Evolutionary conservation across 345 rosid genomes (phyloP), one percentile per base, ranked within the genome.

Genomic region (Aethionema arabicum): DNA sequence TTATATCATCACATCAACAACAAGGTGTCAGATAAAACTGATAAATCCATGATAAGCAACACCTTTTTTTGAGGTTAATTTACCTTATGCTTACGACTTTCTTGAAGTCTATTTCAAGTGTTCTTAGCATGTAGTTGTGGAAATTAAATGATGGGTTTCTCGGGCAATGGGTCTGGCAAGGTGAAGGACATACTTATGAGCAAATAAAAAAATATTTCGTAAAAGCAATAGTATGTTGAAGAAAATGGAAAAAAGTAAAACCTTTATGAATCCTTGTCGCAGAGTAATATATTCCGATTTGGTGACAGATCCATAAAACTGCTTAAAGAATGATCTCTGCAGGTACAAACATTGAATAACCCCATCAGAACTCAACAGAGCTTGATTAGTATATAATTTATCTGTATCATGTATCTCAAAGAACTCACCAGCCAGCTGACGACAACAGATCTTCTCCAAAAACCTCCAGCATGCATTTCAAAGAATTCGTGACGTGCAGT

Each of bases 261-360:
- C 98, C 80, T 5, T 69, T 65, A 86, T 78, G 67, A 91, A 91
- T 71, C 95, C 95, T 3, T 83, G 66, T 55, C 98, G 80, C 52
- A 92, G 75, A 15, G 82, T 70, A 43, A 85, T 42, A 75, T 86
- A 86, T 56, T 92, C 96, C 21, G 96, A 82, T 66, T 82, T 80
- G 53, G 87, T 85, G 27, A 91, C 80, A n/a, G 90, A 86, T 46
- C 78, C 79, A 55, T 83, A 77, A 65, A 91, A 88, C 78, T 92
- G 98, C 56, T 81, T 88, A 89, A 79, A 77, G 80, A 92, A 92
- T 21, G 96, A 77, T 52, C 85, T 80, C 91, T 91, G 81, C 70
- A 48, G 31, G 14, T 43, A 67, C 30, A 61, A 56, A 44, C 59
- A 50, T 43, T 44, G 32, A 32, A 3, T 39, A 10, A 39, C 44